phyloP scores from a whole-genome alignment of 352 stramenopile genomes.

The Phytophthora multivora region DNA sequence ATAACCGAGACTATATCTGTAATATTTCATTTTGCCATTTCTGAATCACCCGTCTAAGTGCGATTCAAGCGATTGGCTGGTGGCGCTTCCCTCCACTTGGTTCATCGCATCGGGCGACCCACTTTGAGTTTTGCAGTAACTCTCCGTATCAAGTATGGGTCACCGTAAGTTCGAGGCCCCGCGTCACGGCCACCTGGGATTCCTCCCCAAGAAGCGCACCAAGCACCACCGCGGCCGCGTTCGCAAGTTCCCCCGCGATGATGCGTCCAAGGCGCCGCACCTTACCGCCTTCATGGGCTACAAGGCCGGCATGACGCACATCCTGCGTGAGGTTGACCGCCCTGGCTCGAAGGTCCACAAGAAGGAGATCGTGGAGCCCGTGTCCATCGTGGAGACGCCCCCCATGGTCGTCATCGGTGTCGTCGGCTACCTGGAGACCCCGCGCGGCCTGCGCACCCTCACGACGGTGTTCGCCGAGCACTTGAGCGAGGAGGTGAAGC shows the following conservation, averaged over 20 bases:
- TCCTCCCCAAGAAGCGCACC: conserved; percentile 99
- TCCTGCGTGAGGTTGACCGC: conserved; percentile 98
- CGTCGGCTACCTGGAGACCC: conserved; percentile 99
- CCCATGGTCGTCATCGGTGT: conserved; percentile 99
- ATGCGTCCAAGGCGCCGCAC: conserved; percentile 95
- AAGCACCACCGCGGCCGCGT: conserved; percentile 99
- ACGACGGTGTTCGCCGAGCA: conserved; percentile 99
- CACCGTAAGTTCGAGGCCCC: conserved; percentile 98
- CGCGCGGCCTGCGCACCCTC: conserved; percentile 97
- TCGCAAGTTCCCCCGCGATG: conserved; percentile 99
- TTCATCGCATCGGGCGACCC: neutral
- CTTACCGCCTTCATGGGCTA: conserved; percentile 99
- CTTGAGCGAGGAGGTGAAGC: conserved; percentile 98
- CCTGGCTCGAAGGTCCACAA: conserved; percentile 99
- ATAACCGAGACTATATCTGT: neutral
- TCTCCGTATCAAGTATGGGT: conserved; percentile 90
- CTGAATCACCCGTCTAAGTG: conserved; percentile 16
- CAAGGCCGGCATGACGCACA: conserved; percentile 99
- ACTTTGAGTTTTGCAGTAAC: conserved; percentile 90
- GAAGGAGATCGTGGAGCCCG: conserved; percentile 99
- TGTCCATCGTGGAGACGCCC: conserved; percentile 99
- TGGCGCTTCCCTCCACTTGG: conserved; percentile 5
- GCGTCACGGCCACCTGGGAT: conserved; percentile 97
- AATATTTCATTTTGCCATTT: neutral
- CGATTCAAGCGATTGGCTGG: conserved; percentile 37